These are phyloP conservation scores for Ambrosia trifida DNA, from an alignment of 129 eudicot species.

Conservation along the genomic window DNA sequence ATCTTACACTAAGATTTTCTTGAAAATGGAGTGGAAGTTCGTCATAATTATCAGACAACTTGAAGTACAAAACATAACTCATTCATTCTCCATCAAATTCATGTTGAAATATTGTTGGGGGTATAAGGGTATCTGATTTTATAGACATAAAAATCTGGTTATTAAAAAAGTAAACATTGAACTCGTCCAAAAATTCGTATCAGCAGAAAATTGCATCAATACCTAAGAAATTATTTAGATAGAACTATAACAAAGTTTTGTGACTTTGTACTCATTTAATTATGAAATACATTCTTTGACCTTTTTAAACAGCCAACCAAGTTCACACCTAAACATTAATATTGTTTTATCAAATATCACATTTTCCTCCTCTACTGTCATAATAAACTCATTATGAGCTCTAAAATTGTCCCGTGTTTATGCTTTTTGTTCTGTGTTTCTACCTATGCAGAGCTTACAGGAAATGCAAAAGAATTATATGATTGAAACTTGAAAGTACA, in stretches of 20 bases:
- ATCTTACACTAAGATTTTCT: slow-evolving; percentile 73
- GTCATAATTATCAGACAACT: slow-evolving; percentile 70
- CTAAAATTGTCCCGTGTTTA: neutral
- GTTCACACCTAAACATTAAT: too few relatives aligned
- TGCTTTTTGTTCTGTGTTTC: neutral
- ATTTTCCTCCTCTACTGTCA: too few relatives aligned
- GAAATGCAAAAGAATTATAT: slow-evolving; percentile 3
- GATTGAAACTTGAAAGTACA: slow-evolving; percentile 12
- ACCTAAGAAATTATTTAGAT: too few relatives aligned
- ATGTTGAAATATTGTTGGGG: slow-evolving; percentile 75
- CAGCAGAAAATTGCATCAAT: neutral
- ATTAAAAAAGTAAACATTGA: neutral
- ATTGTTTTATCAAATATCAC: too few relatives aligned
- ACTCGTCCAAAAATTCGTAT: neutral
- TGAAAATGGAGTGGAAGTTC: slow-evolving; percentile 78
- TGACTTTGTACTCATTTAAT: too few relatives aligned
- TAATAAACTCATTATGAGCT: too few relatives aligned
- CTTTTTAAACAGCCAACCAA: too few relatives aligned
- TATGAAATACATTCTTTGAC: too few relatives aligned
- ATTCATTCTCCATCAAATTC: slow-evolving; percentile 93
- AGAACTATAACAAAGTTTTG: too few relatives aligned
- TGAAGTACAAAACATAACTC: slow-evolving; percentile 81
- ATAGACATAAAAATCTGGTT: neutral
- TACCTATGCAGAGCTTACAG: neutral
- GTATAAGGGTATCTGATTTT: slow-evolving; percentile 77